Percentiles rank a stretch among this genome's conserved stretches.
phyloP scores from a whole-genome alignment of 1,284 basidiomycete species.

The Singerocomus inundabilis region DNA sequence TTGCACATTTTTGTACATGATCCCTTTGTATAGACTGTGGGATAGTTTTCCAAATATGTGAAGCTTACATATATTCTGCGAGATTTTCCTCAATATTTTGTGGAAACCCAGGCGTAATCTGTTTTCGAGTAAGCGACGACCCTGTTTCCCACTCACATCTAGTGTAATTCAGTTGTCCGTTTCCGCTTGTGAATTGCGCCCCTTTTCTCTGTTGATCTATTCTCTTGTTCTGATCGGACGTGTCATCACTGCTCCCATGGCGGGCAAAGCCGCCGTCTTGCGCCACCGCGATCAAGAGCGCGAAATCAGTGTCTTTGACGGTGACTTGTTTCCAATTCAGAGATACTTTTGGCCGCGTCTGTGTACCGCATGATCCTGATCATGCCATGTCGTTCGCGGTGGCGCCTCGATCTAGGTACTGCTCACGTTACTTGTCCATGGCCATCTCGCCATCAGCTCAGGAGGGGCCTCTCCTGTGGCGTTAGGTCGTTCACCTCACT shows the following conservation, averaged over 20 bases:
- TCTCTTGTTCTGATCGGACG: neutral
- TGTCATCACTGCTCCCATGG: no score
- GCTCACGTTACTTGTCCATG: neutral
- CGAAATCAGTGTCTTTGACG: neutral
- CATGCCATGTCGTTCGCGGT: slow-evolving; percentile 2
- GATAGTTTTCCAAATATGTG: no score
- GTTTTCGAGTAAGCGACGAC: no score
- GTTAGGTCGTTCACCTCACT: neutral
- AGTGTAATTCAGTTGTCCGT: no score
- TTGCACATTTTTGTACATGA: no score
- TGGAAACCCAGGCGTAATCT: no score
- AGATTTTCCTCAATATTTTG: no score
- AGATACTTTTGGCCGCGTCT: neutral
- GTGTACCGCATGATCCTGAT: neutral
- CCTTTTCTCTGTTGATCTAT: no score
- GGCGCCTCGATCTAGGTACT: slow-evolving; percentile 4
- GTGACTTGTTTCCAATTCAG: neutral
- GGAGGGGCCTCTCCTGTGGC: neutral
- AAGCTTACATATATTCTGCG: no score
- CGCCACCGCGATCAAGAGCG: slow-evolving; percentile 1
- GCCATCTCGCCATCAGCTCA: neutral
- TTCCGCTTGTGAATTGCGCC: no score
- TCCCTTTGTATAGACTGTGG: no score
- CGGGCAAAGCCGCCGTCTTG: neutral
- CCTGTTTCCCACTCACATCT: no score